phyloP scores from a whole-genome alignment of 176 grass and related monocot species.

The Aegilops tauschii region DNA sequence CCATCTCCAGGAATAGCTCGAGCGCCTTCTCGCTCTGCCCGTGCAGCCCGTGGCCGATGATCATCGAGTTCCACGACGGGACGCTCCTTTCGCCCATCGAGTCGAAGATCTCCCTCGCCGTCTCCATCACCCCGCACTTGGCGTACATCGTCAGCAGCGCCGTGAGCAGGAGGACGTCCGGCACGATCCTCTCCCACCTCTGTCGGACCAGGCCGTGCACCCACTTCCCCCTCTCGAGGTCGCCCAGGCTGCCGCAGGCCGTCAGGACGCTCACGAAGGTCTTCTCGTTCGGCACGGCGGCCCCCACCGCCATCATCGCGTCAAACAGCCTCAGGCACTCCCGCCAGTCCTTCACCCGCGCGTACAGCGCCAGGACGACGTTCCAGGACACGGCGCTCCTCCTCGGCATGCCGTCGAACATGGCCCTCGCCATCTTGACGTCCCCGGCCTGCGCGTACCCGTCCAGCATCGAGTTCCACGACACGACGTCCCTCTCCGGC shows the following conservation, averaged over 20 bases:
- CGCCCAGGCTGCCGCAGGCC: slow-evolving; percentile 50
- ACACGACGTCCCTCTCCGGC: slow-evolving; percentile 49
- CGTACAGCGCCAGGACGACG: slow-evolving; percentile 45
- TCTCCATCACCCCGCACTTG: slow-evolving; percentile 62
- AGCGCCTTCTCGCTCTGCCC: slow-evolving; percentile 52
- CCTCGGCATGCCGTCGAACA: slow-evolving; percentile 52
- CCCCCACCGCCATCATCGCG: slow-evolving; percentile 30
- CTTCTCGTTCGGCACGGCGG: slow-evolving; percentile 34
- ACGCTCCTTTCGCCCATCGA: slow-evolving; percentile 46
- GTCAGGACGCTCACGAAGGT: slow-evolving; percentile 61
- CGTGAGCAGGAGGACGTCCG: slow-evolving; percentile 54
- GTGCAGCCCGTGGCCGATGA: slow-evolving; percentile 59
- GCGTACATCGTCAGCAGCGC: slow-evolving; percentile 57
- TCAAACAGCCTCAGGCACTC: slow-evolving; percentile 61
- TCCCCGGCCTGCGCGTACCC: slow-evolving; percentile 38
- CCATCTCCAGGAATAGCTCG: slow-evolving; percentile 65
- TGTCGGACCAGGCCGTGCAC: slow-evolving; percentile 37
- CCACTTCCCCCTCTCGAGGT: slow-evolving; percentile 52
- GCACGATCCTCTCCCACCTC: slow-evolving; percentile 31
- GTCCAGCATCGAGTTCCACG: slow-evolving; percentile 64
- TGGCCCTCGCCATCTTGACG: not conserved
- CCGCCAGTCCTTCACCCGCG: slow-evolving; percentile 47
- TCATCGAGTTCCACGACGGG: slow-evolving; percentile 75
- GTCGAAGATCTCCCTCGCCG: slow-evolving; percentile 44
- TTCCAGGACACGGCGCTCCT: slow-evolving; percentile 55